These are phyloP conservation scores for Dittrichia graveolens DNA, from an alignment of 129 eudicot species.

Conservation along the genomic window DNA sequence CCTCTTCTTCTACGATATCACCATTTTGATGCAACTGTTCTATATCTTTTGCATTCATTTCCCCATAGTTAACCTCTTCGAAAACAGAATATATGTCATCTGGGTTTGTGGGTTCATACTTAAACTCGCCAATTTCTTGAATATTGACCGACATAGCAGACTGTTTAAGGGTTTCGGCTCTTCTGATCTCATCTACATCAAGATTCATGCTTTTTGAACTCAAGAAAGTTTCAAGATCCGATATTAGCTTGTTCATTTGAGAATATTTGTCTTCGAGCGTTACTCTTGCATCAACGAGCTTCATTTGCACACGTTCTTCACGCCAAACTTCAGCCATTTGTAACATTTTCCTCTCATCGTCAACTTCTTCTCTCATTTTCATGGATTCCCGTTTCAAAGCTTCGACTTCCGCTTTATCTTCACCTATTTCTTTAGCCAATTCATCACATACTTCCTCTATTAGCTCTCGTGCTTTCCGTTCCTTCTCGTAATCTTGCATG, in stretches of 20 bases:
- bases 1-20: slow-evolving; percentile 38
- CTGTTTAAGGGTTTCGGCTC: slow-evolving; percentile 58
- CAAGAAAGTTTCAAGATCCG: slow-evolving; percentile 60
- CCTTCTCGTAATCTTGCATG: slow-evolving; percentile 86
- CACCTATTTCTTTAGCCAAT: slow-evolving; percentile 89
- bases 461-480: slow-evolving; percentile 71
- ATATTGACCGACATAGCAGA: slow-evolving; percentile 53
- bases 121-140: slow-evolving; percentile 68
- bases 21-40: slow-evolving; percentile 41
- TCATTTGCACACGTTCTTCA: slow-evolving; percentile 96
- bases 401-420: slow-evolving; percentile 91
- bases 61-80: slow-evolving; percentile 71
- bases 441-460: slow-evolving; percentile 94
- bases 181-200: slow-evolving; percentile 48
- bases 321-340: slow-evolving; percentile 99
- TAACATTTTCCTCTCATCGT: slow-evolving; percentile 90
- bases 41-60: slow-evolving; percentile 51
- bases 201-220: slow-evolving; percentile 44
- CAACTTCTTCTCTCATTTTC: slow-evolving; percentile 87
- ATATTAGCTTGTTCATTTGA: slow-evolving; percentile 61
- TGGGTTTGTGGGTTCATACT: slow-evolving; percentile 71
- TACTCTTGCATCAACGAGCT: slow-evolving; percentile 85
- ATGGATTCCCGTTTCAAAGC: slow-evolving; percentile 72
- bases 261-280: slow-evolving; percentile 75
- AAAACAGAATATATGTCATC: slow-evolving; percentile 77